Evolutionary conservation across 164 flowering plant genomes (phyloP), one percentile per base, ranked within the genome.

Genomic region (Nymphaea thermarum): DNA sequence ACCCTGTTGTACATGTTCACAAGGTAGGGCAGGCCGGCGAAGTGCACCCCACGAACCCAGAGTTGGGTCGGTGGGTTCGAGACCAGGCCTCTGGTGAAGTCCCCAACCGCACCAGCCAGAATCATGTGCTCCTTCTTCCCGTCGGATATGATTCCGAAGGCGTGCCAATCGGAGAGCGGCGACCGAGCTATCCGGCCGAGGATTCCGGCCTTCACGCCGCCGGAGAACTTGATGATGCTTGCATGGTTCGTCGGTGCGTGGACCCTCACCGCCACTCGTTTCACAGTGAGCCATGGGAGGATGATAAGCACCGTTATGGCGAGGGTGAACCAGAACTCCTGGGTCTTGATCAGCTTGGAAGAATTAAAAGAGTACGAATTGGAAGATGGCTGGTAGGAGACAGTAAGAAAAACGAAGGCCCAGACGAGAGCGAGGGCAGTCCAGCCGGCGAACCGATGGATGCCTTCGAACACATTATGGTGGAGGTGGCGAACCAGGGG

Each of bases 101-200:
- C 93, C 0, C 93, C 93, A 0, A 85, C 93, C 11, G 90, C 90
- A 4, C 93, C 90, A 5, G 90, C 93, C 1, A 88, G 80, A 86
- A 88, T 85, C 86, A 86, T 77, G 82, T 88, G 90, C 60, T 77
- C 84, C 51, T 62, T 68, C 65, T 81, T 67, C 4, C 82, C 83
- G 71, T 88, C 84, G 0, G 94, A 88, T 60, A 88, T 86, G 67
- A 88, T 88, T 0, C 91, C 94, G 36, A 88, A 88, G 2, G 89
- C 86, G 18, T 87, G 93, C 93, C 90, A 88, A 62, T 88, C 90
- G 0, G 88, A 86, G 4, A 88, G 72, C 1, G 87, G 90, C 0
- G 89, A 83, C 2, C 85, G 85, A 67, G 90, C 84, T n/a, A 87
- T 87, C 44, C 93, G 45, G 2, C 90, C 90, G 1, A 88, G 62